A percentile compares a stretch with the other conserved stretches of the same genome.
Conservation (phyloP, 1,139 yeast species). For the Lodderomyces elongisporus region DNA sequence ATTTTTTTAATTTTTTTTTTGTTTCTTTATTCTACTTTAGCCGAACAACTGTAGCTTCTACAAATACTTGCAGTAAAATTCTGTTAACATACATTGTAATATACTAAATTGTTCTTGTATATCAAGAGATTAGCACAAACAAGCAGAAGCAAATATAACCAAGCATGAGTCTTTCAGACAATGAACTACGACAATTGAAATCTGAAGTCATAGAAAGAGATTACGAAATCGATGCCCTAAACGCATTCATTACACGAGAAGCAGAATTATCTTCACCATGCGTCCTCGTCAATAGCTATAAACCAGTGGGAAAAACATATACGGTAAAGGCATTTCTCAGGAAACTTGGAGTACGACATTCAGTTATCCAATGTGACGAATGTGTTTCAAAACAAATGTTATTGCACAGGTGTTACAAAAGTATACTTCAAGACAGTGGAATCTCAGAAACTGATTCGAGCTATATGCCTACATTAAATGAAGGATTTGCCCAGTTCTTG, state of each 20-base stretch:
- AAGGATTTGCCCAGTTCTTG: slow-evolving; percentile 45
- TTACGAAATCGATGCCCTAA: slow-evolving; percentile 20
- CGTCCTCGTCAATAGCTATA: slow-evolving; percentile 37
- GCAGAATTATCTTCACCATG: slow-evolving; percentile 22
- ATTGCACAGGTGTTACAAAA: slow-evolving; percentile 33
- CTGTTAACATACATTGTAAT: too few relatives aligned
- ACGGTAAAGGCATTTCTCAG: slow-evolving; percentile 26
- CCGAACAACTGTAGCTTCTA: too few relatives aligned
- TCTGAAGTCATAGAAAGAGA: slow-evolving; percentile 16
- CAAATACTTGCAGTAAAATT: too few relatives aligned
- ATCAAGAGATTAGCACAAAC: too few relatives aligned
- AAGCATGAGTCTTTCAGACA: slow-evolving; percentile 10
- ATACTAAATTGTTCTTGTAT: too few relatives aligned
- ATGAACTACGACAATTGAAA: slow-evolving; percentile 7
- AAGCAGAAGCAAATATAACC: background rate
- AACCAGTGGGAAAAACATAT: slow-evolving; percentile 37
- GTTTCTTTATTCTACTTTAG: too few relatives aligned
- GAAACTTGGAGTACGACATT: slow-evolving; percentile 18
- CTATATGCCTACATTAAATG: slow-evolving; percentile 22
- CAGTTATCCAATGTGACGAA: slow-evolving; percentile 36
- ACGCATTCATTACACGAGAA: slow-evolving; percentile 21
- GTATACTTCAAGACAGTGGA: slow-evolving; percentile 27
- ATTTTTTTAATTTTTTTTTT: too few relatives aligned
- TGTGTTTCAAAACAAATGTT: slow-evolving; percentile 34
- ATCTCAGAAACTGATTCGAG: slow-evolving; percentile 5